Evolutionary conservation across 1,284 basidiomycete genomes (phyloP), one percentile per base, ranked within the genome.

Genomic region (Pseudozyma pruni): DNA sequence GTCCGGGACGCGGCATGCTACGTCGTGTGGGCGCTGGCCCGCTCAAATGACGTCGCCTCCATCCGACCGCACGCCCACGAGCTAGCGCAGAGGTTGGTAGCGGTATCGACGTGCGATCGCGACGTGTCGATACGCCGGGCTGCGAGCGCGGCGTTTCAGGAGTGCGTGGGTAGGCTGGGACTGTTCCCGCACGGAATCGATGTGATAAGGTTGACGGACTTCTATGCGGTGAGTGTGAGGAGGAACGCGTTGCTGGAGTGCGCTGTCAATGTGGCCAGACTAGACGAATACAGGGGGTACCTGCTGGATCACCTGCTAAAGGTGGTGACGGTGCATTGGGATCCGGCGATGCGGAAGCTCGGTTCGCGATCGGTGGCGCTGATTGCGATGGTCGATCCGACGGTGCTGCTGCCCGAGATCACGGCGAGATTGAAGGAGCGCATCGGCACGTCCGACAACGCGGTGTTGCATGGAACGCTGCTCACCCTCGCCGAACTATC

Each of bases 111-210:
- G 34, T 93, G 90, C 74, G 96, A 99, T 84, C 87, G 96, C 25
- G 96, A 98, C 80, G 89, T 98, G 13, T 91, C 93, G 58, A 93
- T 98, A 45, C 87, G 96, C n/a, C 86, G 96, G 63, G 96, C 96
- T 4, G 94, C 95, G 3, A 98, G 94, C 83, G 96, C 96, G 9
- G 93, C 95, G 4, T 98, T 93, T 81, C 96, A 98, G 82, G 96
- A 99, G 83, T 90, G 91, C 76, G 96, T 98, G 37, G 96, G 96
- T 9, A 86, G 96, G 75, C 90, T 91, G 47, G 44, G 48, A 46
- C 84, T 94, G 49, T 94, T 98, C 80, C 90, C 92, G 35, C 90
- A 94, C 83, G 96, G 96, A 1, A 97, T 99, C 60, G 92, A 94
- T 75, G 89, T 97, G 16, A 86, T 99, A 31, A 87, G 89, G 41